Percentiles rank a stretch among this genome's conserved stretches.
Conservation (phyloP, 2,329 filamentous ascomycete genomes). For the Byssoonygena ceratinophila region DNA sequence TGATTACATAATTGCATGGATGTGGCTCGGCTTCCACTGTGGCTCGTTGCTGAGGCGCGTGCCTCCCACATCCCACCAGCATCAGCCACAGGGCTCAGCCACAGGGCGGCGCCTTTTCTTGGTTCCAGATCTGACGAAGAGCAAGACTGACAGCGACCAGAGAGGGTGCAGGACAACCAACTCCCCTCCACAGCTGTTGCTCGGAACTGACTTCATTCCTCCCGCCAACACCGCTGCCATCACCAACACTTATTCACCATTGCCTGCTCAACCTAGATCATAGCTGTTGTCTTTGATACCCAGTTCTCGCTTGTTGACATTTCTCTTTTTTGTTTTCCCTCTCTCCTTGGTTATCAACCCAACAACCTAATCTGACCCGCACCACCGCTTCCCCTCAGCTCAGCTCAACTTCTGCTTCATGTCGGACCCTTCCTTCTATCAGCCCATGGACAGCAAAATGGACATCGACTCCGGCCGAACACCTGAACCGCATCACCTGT, state of each 20-base stretch:
- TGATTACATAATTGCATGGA: neutral
- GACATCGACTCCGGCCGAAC: constrained; percentile 82
- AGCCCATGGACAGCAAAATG: constrained; percentile 90
- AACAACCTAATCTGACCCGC: constrained; percentile 4
- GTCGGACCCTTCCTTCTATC: constrained; percentile 13
- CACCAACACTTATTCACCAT: neutral
- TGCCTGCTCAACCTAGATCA: neutral
- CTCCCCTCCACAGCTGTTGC: constrained; percentile 7
- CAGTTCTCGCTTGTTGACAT: constrained; percentile 4
- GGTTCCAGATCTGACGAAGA: neutral
- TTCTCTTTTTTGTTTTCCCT: neutral
- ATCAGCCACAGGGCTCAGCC: too few relatives aligned
- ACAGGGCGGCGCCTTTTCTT: constrained; percentile 2
- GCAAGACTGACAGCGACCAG: neutral
- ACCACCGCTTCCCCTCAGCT: constrained; percentile 14
- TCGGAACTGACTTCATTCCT: neutral
- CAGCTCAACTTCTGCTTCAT: constrained; percentile 4
- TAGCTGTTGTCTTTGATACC: constrained; percentile 8
- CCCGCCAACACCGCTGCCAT: neutral
- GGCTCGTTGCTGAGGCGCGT: neutral
- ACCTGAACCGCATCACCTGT: constrained; percentile 64
- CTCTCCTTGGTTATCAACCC: neutral
- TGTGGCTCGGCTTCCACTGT: neutral
- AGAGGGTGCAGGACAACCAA: neutral
- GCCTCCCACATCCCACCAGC: constrained; percentile 3